Evolutionary conservation across 208 protist species (phyloP).

Genomic region (Wallacemonas sp.): DNA sequence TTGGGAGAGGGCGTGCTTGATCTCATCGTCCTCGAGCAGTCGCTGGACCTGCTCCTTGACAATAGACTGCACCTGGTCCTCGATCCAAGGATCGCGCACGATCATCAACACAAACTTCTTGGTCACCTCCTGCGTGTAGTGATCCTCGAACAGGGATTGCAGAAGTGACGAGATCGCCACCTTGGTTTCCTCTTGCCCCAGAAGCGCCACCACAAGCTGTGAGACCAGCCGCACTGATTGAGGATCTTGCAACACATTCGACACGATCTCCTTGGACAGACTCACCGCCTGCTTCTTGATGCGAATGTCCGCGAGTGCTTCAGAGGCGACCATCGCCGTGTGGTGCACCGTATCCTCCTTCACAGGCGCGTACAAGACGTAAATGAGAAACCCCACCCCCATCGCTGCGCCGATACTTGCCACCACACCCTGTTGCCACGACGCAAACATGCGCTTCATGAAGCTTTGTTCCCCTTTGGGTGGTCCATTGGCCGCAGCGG

Average conservation of each 20-base stretch:
- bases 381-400: constrained; percentile 79
- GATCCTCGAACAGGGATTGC: constrained; percentile 85
- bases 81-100: constrained; percentile 82
- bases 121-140: constrained; percentile 90
- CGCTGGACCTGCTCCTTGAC: constrained; percentile 71
- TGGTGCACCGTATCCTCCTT: constrained; percentile 91
- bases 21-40: constrained; percentile 54
- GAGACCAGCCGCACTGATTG: constrained; percentile 69
- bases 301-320: constrained; percentile 69
- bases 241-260: constrained; percentile 67
- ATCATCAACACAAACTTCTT: constrained; percentile 91
- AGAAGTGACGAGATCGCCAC: constrained; percentile 82
- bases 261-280: constrained; percentile 84
- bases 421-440: constrained; percentile 88
- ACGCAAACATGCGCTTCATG: constrained; percentile 55
- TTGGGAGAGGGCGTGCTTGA: constrained; percentile 55
- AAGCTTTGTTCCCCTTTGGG: constrained; percentile 16
- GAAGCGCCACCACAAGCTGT: constrained; percentile 58
- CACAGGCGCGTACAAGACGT: constrained; percentile 81
- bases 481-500: background rate
- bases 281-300: constrained; percentile 68
- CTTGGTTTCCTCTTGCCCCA: constrained; percentile 75
- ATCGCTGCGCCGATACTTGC: constrained; percentile 84
- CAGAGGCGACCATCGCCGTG: constrained; percentile 83
- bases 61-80: constrained; percentile 79